These are phyloP conservation scores for Clonostachys chloroleuca DNA, from an alignment of 2,329 filamentous ascomycete species.

Conservation along the genomic window DNA sequence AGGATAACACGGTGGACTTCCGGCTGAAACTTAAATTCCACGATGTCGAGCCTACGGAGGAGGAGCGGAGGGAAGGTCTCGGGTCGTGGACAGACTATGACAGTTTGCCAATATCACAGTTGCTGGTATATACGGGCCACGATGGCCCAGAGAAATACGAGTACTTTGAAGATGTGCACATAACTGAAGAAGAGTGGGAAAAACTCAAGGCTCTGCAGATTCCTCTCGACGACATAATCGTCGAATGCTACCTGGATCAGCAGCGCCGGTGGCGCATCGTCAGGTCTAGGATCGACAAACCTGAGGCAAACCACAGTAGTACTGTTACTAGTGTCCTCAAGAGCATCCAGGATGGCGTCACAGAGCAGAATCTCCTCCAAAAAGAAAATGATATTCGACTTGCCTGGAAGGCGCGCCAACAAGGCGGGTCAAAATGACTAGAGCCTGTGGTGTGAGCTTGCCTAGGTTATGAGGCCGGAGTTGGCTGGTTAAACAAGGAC, in stretches of 20 bases:
- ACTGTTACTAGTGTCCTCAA: constrained; percentile 84
- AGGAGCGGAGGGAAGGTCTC: constrained; percentile 63
- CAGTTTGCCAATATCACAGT: constrained; percentile 65
- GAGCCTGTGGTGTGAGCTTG: too few relatives aligned
- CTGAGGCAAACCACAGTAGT: constrained; percentile 80
- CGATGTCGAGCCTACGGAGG: constrained; percentile 59
- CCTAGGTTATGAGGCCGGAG: too few relatives aligned
- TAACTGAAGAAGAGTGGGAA: constrained; percentile 81
- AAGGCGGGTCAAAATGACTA: too few relatives aligned
- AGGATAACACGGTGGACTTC: constrained; percentile 95
- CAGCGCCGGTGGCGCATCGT: constrained; percentile 78
- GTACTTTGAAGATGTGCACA: constrained; percentile 60
- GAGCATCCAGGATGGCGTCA: constrained; percentile 83
- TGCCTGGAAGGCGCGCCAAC: constrained; percentile 60
- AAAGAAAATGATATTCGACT: constrained; percentile 68
- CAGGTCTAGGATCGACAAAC: constrained; percentile 89
- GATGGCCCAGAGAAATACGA: constrained; percentile 50
- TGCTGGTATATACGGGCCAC: constrained; percentile 66
- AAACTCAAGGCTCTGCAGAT: constrained; percentile 67
- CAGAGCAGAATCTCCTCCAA: constrained; percentile 72
- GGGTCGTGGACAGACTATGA: constrained; percentile 75
- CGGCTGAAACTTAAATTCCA: constrained; percentile 76
- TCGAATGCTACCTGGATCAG: constrained; percentile 83
- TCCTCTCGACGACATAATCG: constrained; percentile 79
- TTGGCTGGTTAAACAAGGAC: too few relatives aligned